Evolutionary conservation across 192 early-diverging fungal genomes (phyloP), one percentile per base, ranked within the genome.

Genomic region (Chytriomyces hyalinus): DNA sequence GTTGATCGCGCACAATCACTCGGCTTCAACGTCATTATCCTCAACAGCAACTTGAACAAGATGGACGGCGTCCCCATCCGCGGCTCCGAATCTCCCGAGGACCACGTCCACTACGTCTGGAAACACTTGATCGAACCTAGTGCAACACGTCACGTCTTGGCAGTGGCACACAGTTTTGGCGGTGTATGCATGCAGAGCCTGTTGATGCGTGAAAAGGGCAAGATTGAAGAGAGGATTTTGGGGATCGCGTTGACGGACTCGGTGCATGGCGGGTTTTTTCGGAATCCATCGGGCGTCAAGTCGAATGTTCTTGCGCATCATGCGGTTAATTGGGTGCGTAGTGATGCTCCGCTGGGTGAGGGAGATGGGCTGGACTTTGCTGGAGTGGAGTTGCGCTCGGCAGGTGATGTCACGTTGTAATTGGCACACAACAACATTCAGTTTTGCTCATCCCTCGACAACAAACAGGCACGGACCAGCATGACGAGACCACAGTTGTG

Each of bases 221-320:
- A 73, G 63, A 24, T 73, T n/a, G 47, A 69, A 4, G 47, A 48
- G 0, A 1, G 47, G 49, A 51, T 22, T 1, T n/a, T 77, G 7
- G 67, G 22, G 24, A 61, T 77, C 22, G 76, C 76, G 49, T 77
- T 77, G 59, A 77, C 76, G 45, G 76, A 77, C 46, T 70, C 67
- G 13, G 76, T 77, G 65, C 76, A 77, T 61, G n/a, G 46, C 7
- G 26, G 7, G 10, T 49, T 45, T 49, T 13, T 10, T 1, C 28
- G 48, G 28, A 66, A 66, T 8, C 10, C 26, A 10, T 62, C 17
- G n/a, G 11, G 13, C 10, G n/a, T 9, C 9, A 50, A n/a, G 48
- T 49, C 26, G 17, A 20, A 10, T 36, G 20, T 64, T 10, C 47
- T 65, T 64, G 26, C 47, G 20, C n/a, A 76, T 17, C n/a, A 70